A percentile compares a stretch with the other conserved stretches of the same genome.
Evolutionary conservation across 768 basidiomycete genomes (phyloP).

Genomic region (Porpolomopsis calyptriformis): DNA sequence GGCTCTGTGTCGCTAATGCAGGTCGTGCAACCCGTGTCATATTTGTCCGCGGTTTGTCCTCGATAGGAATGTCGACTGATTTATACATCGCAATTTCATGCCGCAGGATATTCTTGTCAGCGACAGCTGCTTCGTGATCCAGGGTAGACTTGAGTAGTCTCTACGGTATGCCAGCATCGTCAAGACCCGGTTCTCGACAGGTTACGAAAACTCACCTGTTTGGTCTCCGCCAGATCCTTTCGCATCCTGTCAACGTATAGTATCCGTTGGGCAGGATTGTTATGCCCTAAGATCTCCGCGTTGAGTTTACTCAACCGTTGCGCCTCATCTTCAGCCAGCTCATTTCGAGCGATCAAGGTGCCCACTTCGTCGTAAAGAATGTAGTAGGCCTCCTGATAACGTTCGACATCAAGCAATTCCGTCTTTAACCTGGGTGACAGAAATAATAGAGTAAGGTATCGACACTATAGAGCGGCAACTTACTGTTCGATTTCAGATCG

Average conservation of each 20-base stretch:
- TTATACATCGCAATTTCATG: constrained; percentile 53
- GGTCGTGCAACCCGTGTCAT: constrained; percentile 41
- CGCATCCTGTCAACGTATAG: constrained; percentile 80
- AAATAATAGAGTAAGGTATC: background rate
- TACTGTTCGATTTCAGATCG: constrained; percentile 61
- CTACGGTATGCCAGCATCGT: no score
- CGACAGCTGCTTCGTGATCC: constrained; percentile 37
- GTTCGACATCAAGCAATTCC: constrained; percentile 50
- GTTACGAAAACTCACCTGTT: constrained; percentile 48
- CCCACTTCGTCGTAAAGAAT: constrained; percentile 53
- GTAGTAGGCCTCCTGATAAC: constrained; percentile 64
- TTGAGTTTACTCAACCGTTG: constrained; percentile 69
- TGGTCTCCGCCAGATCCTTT: constrained; percentile 66
- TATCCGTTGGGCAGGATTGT: constrained; percentile 78
- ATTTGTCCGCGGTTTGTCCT: constrained; percentile 42
- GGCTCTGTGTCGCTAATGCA: constrained; percentile 35
- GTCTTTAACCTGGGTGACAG: constrained; percentile 23
- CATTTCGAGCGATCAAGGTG: constrained; percentile 55
- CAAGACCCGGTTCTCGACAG: background rate
- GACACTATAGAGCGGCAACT: constrained; percentile 17
- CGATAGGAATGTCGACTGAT: constrained; percentile 39
- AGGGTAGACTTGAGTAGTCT: constrained; percentile 36
- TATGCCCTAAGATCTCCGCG: constrained; percentile 75
- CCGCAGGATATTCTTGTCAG: constrained; percentile 35
- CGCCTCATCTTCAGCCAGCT: constrained; percentile 73